Percentiles rank a stretch among this genome's conserved stretches.
These are phyloP conservation scores for Fusarium pseudonygamai DNA, from an alignment of 2,329 filamentous ascomycete genomes.

Conservation along the genomic window DNA sequence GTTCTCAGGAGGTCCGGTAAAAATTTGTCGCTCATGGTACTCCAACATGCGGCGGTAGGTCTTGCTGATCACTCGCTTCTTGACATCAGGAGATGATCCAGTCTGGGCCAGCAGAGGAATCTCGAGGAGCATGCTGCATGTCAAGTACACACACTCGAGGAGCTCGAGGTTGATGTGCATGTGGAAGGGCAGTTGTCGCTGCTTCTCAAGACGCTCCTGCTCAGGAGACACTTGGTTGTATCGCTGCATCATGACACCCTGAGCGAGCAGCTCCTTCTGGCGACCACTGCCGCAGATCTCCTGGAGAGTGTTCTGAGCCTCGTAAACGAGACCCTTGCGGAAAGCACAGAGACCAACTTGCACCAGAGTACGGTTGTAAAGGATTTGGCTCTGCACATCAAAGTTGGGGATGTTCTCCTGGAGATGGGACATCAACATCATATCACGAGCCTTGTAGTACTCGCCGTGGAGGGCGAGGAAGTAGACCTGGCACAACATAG, in stretches of 20 bases:
- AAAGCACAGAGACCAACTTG: constrained; percentile 99
- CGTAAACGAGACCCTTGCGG: constrained; percentile 95
- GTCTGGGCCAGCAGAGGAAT: constrained; percentile 97
- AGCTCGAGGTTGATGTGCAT: constrained; percentile 99
- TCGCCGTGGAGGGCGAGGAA: constrained; percentile 97
- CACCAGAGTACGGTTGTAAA: constrained; percentile 97
- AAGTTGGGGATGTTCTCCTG: constrained; percentile 98
- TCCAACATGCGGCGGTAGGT: constrained; percentile 99
- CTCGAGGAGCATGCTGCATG: constrained; percentile 98
- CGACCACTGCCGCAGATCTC: constrained; percentile 98
- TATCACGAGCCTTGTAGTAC: constrained; percentile 97
- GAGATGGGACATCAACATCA: constrained; percentile 99
- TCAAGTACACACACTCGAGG: constrained; percentile 97
- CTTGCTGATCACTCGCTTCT: constrained; percentile 98
- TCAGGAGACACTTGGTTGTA: constrained; percentile 97
- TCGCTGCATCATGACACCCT: constrained; percentile 98
- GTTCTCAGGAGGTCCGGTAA: constrained; percentile 98
- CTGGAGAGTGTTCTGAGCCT: constrained; percentile 96
- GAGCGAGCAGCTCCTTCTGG: constrained; percentile 96
- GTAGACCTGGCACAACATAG: constrained; percentile 99
- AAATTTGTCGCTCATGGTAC: constrained; percentile 99
- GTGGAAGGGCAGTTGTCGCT: constrained; percentile 98
- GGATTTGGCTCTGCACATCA: constrained; percentile 95
- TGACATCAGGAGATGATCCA: constrained; percentile 94
- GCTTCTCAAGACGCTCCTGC: constrained; percentile 96